Percentiles rank a stretch among this genome's conserved stretches.
Conservation (phyloP, 768 basidiomycete genomes). For the Tylopilus subfusipes region DNA sequence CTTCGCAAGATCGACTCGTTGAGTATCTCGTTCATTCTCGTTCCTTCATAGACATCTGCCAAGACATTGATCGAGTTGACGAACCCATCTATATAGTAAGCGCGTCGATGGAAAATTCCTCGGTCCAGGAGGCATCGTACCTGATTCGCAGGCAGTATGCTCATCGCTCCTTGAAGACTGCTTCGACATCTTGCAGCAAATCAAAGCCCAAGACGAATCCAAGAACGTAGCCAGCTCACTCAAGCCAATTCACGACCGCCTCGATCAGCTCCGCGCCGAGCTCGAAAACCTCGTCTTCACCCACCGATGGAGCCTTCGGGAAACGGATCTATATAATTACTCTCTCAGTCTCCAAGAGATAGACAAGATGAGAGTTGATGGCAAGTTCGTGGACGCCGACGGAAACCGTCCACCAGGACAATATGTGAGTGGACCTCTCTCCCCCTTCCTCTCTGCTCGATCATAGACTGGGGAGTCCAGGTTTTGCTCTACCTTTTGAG, state of each 20-base stretch:
- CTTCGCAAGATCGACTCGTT: slow-evolving; percentile 95
- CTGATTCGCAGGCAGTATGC: slow-evolving; percentile 87
- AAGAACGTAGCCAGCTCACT: slow-evolving; percentile 82
- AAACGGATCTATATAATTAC: slow-evolving; percentile 93
- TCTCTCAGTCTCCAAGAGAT: slow-evolving; percentile 92
- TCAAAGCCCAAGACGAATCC: slow-evolving; percentile 88
- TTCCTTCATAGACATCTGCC: slow-evolving; percentile 13
- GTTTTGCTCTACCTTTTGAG: slow-evolving; percentile 89
- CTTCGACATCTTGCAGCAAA: slow-evolving; percentile 94
- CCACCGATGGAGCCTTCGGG: slow-evolving; percentile 94
- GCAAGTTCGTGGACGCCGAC: slow-evolving; percentile 93
- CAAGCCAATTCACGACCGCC: slow-evolving; percentile 90
- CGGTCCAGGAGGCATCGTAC: slow-evolving; percentile 85
- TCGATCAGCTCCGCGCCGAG: slow-evolving; percentile 80
- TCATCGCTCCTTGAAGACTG: slow-evolving; percentile 93
- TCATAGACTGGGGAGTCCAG: slow-evolving; percentile 37
- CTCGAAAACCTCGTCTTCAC: slow-evolving; percentile 91
- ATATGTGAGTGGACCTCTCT: slow-evolving; percentile 59
- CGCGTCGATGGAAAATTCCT: slow-evolving; percentile 96
- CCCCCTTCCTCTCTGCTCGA: background rate
- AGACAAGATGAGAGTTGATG: slow-evolving; percentile 94
- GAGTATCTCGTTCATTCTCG: slow-evolving; percentile 47
- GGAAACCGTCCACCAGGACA: slow-evolving; percentile 91
- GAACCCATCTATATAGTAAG: slow-evolving; percentile 46
- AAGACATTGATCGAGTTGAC: slow-evolving; percentile 10